Conservation (phyloP, 2,329 filamentous ascomycete genomes). For the Bipolaris bicolor region DNA sequence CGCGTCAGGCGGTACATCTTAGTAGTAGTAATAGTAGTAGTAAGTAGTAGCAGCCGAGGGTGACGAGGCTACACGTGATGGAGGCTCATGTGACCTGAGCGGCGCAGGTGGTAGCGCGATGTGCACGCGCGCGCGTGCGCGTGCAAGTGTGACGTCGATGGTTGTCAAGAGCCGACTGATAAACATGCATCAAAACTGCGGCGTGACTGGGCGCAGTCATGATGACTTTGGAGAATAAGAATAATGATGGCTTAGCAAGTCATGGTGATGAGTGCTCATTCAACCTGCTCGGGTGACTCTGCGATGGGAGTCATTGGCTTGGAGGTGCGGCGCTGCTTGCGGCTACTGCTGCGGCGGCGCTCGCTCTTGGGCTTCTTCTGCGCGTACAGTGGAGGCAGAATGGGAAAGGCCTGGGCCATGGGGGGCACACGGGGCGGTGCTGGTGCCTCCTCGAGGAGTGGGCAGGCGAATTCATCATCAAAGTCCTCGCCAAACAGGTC, state of each 20-base stretch:
- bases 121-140: conserved; percentile 17
- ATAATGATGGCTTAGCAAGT: not conserved
- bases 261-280: conserved; percentile 34
- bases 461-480: conserved; percentile 40
- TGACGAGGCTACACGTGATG: conserved; percentile 1
- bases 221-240: conserved; percentile 12
- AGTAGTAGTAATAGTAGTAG: not conserved
- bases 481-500: conserved; percentile 51
- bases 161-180: conserved; percentile 16
- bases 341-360: conserved; percentile 48
- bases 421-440: conserved; percentile 48
- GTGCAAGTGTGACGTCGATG: conserved; percentile 16
- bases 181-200: conserved; percentile 9
- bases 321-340: conserved; percentile 48
- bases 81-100: conserved; percentile 21
- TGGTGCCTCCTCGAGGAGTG: conserved; percentile 49
- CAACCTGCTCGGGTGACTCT: conserved; percentile 48
- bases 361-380: conserved; percentile 50
- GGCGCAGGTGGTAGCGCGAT: conserved; percentile 12
- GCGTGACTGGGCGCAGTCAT: conserved; percentile 6
- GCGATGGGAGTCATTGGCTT: conserved; percentile 53
- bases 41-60: not conserved
- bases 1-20: conserved; percentile 3
- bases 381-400: conserved; percentile 49
- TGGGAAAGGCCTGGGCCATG: conserved; percentile 45